Evolutionary conservation across 768 basidiomycete species (phyloP).

Genomic region (Lactarius sanguifluus): DNA sequence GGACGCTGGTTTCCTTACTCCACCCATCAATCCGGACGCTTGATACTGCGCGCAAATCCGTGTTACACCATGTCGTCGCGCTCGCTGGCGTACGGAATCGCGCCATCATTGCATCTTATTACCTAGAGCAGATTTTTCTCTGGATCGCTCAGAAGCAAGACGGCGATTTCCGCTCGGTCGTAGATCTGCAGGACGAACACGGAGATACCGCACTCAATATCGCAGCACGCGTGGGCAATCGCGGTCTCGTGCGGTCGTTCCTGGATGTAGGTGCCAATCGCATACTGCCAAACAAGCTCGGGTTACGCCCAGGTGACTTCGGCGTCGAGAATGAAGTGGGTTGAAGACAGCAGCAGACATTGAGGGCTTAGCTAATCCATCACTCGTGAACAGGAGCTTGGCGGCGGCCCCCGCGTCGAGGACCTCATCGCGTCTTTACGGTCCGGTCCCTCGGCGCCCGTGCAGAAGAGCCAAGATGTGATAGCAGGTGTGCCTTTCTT

Average conservation of each 20-base stretch:
- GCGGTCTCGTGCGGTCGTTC: conserved; percentile 79
- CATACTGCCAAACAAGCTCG: conserved; percentile 86
- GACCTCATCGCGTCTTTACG: conserved; percentile 76
- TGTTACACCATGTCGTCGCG: conserved; percentile 88
- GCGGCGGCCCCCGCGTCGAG: conserved; percentile 68
- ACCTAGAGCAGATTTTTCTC: conserved; percentile 85
- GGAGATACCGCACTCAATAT: conserved; percentile 97
- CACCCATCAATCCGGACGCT: conserved; percentile 80
- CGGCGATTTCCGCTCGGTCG: conserved; percentile 73
- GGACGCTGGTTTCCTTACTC: conserved; percentile 59
- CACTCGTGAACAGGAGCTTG: conserved; percentile 55
- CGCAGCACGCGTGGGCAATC: conserved; percentile 90
- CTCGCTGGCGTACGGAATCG: conserved; percentile 91
- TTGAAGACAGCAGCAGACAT: conserved; percentile 14
- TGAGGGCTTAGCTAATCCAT: conserved; percentile 19
- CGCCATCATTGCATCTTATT: conserved; percentile 80
- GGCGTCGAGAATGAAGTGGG: conserved; percentile 89
- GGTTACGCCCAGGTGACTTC: conserved; percentile 90
- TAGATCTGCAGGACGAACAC: conserved; percentile 91
- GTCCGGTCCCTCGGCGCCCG: conserved; percentile 69
- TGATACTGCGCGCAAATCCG: conserved; percentile 81
- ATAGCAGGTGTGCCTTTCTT: conserved; percentile 55
- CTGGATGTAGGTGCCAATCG: conserved; percentile 93
- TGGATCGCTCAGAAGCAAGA: conserved; percentile 79
- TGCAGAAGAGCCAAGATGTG: conserved; percentile 88